Evolutionary conservation across 768 basidiomycete genomes (phyloP).

Genomic region (Mycena venus): DNA sequence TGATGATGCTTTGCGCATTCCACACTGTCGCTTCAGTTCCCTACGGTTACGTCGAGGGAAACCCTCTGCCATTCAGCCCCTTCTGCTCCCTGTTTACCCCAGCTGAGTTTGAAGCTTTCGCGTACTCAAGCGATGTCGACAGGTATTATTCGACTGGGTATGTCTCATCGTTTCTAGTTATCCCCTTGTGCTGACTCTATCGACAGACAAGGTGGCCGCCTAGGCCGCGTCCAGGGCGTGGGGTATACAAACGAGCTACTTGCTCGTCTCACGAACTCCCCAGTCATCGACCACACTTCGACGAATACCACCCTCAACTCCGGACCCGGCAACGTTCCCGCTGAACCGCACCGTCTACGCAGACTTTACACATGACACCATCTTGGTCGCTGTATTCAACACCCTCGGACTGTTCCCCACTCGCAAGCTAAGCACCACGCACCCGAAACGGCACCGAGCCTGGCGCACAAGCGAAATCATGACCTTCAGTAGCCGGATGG

Average conservation of each 20-base stretch:
- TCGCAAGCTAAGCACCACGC: slow-evolving; percentile 46
- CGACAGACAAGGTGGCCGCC: slow-evolving; percentile 70
- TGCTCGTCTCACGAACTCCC: slow-evolving; percentile 77
- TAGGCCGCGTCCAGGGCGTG: slow-evolving; percentile 86
- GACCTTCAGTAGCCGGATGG: slow-evolving; percentile 82
- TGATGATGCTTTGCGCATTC: slow-evolving; percentile 86
- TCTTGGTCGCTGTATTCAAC: slow-evolving; percentile 83
- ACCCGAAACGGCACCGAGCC: slow-evolving; percentile 49
- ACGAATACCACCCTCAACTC: slow-evolving; percentile 82
- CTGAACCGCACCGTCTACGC: slow-evolving; percentile 74
- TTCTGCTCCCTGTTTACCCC: slow-evolving; percentile 80
- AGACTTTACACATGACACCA: slow-evolving; percentile 90
- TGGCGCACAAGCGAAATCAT: slow-evolving; percentile 75
- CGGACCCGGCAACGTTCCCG: slow-evolving; percentile 77
- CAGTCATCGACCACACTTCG: slow-evolving; percentile 77
- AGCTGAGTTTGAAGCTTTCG: slow-evolving; percentile 75
- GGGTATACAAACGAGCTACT: slow-evolving; percentile 92
- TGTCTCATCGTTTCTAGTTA: slow-evolving; percentile 33
- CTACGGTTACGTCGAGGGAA: slow-evolving; percentile 40
- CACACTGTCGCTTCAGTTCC: slow-evolving; percentile 64
- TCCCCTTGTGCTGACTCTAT: not conserved
- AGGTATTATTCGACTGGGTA: slow-evolving; percentile 86
- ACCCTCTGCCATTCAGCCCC: slow-evolving; percentile 55
- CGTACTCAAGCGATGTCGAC: slow-evolving; percentile 78
- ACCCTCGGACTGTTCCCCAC: slow-evolving; percentile 68